Evolutionary conservation across 768 basidiomycete species (phyloP), one percentile per base, ranked within the genome.

Genomic region (Melanogaster broomeanus): DNA sequence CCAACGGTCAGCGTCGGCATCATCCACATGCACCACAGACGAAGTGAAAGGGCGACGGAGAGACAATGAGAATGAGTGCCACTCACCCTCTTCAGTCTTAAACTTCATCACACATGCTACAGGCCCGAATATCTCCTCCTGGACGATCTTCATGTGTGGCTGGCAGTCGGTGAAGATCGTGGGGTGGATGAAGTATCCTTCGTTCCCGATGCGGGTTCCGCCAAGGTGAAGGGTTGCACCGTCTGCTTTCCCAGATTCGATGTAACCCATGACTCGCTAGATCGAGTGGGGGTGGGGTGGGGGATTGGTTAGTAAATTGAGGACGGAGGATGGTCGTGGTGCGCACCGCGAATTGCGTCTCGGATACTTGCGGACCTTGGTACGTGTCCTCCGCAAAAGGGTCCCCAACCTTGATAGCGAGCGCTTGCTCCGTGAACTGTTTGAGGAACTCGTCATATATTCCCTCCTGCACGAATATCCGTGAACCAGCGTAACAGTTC

Each of bases 81-180:
- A 38, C 33, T 22, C 5, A 53, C 52, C 62, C 27, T 70, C 69
- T 56, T 76, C 76, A 35, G 71, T 66, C 51, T 71, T 70, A 66
- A 82, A 81, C 53, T 73, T 74, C 61, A 71, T 62, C 33, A 80
- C 62, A 48, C 74, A 76, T 44, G 77, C 71, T 51, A 79, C 76
- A 24, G 79, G 77, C 11, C 77, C 77, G 55, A 78, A 77, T 62
- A 77, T 76, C 60, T 77, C 63, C 37, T 67, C 67, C 9, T 45
- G 52, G 18, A 74, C 72, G 48, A 78, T 75, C 51, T 68, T 72
- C 74, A 77, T 88, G 42, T 83, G 61, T 6, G 65, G 59, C 21
- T 64, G 71, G 48, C 73, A 74, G 52, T 27, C 27, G 9, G 27
- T 27, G 27, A 27, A 27, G 27, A 27, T 27, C 27, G 9, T 9